Evolutionary conservation across 2,329 filamentous ascomycete genomes (phyloP), one percentile per base, ranked within the genome.

Genomic region (Elsinoe perseae): DNA sequence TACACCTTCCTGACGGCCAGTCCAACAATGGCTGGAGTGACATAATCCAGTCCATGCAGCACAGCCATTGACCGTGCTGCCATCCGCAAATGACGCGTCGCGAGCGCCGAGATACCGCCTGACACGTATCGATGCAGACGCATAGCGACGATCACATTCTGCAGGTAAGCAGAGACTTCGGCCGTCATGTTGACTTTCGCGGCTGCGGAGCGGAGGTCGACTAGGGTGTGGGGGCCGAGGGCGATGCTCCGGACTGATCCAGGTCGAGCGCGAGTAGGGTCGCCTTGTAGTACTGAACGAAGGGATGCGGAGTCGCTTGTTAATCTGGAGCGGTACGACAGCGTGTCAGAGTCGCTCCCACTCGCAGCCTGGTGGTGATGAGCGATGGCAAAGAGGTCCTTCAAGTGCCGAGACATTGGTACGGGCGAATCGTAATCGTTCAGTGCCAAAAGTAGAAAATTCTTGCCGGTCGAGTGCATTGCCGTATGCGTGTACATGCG

Each of bases 1-100:
- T 95, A 98, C 21, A 95, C 80, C 73, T 97, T 97, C 59, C 82
- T 82, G 1, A 86, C 84, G 4, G 93, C 93, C 44, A 98, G 76
- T 6, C 79, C 82, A 18, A 96, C 85, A 23, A 97, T 79, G 1
- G 89, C 87, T 0, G 93, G 92, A 0, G 91, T 90, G 4, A 89
- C 84, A 68, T 85, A 97, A 63, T 85, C 79, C 14, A 95, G 75
- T 0, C 83, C 80, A 68, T 97, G 92, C 16, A 98, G 75, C 1
- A 89, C 83, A 3, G 91, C 89, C 6, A 98, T 80, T 53, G 83
- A 85, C 63, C 77, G 80, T 56, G 54, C 56, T n/a, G 64, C 30
- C 53, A 63, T 73, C 58, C 75, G 65, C 57, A 97, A 84, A 65
- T 95, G 85, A 48, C 82, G 81, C 1, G 90, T 95, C 0, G 90